These are phyloP conservation scores for Byssochlamys sp. DNA, from an alignment of 2,329 filamentous ascomycete species.

Conservation along the genomic window DNA sequence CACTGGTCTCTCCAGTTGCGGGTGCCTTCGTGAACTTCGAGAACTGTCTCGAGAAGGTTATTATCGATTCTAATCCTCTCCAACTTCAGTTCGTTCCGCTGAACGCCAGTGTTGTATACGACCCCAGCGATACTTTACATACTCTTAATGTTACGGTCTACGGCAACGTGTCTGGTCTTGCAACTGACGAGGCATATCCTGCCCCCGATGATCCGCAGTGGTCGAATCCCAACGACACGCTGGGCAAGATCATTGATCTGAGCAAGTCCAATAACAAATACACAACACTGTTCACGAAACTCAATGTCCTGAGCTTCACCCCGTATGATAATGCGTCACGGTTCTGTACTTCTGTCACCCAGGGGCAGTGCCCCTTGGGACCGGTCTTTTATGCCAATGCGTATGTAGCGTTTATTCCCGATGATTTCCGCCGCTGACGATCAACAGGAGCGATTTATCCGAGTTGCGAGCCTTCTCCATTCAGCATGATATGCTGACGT, in stretches of 20 bases:
- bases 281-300: slow-evolving; percentile 63
- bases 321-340: slow-evolving; percentile 49
- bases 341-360: slow-evolving; percentile 57
- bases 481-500: slow-evolving; percentile 64
- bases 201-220: slow-evolving; percentile 50
- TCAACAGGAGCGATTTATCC: slow-evolving; percentile 35
- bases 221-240: slow-evolving; percentile 49
- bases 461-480: slow-evolving; percentile 63
- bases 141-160: slow-evolving; percentile 70
- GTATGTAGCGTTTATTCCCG: slow-evolving; percentile 24
- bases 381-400: slow-evolving; percentile 58
- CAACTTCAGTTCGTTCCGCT: slow-evolving; percentile 72
- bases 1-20: slow-evolving; percentile 32
- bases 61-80: slow-evolving; percentile 49
- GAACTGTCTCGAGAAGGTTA: slow-evolving; percentile 63
- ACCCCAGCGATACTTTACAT: slow-evolving; percentile 50
- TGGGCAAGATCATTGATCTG: slow-evolving; percentile 68
- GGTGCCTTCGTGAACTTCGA: slow-evolving; percentile 67
- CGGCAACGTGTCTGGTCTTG: slow-evolving; percentile 78
- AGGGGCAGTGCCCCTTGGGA: slow-evolving; percentile 62
- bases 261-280: slow-evolving; percentile 50
- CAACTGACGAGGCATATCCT: slow-evolving; percentile 50
- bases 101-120: slow-evolving; percentile 65
- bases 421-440: slow-evolving; percentile 2
- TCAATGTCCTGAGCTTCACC: slow-evolving; percentile 68